phyloP scores from a whole-genome alignment of 257 asterid species.

The Echium plantagineum region DNA sequence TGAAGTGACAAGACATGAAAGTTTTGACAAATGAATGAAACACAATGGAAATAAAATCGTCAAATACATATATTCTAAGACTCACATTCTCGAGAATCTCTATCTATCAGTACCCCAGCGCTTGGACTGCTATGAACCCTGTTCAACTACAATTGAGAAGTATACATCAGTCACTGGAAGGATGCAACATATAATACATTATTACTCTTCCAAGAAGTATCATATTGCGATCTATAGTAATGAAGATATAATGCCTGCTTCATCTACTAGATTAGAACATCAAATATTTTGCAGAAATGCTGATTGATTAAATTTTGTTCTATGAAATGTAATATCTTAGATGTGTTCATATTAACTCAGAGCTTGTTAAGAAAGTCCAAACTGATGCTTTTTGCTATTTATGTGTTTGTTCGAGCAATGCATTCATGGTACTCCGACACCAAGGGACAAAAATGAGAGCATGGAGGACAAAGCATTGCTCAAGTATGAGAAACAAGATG shows the following conservation, averaged over 20 bases:
- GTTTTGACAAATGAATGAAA: neutral
- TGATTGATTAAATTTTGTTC: too few species aligned
- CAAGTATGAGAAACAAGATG: neutral
- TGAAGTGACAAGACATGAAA: neutral
- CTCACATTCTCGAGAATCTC: conserved; percentile 84
- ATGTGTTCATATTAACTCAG: too few species aligned
- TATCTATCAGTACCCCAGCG: conserved; percentile 45
- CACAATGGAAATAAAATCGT: neutral
- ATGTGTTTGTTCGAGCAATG: too few species aligned
- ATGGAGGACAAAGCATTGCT: neutral
- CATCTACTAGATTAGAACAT: too few species aligned
- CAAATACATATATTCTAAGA: neutral
- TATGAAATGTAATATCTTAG: too few species aligned
- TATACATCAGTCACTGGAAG: conserved; percentile 3
- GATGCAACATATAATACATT: neutral
- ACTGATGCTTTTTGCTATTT: neutral
- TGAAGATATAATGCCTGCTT: too few species aligned
- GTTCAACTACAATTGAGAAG: conserved; percentile 46
- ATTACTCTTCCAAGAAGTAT: too few species aligned
- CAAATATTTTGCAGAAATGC: too few species aligned
- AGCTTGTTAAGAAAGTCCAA: neutral
- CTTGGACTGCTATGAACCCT: conserved; percentile 44
- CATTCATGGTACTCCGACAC: neutral
- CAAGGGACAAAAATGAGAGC: neutral
- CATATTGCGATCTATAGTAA: too few species aligned